Base-by-base conservation (phyloP, 1,284 basidiomycete genomes). In the Ustilago xerochloae region DNA sequence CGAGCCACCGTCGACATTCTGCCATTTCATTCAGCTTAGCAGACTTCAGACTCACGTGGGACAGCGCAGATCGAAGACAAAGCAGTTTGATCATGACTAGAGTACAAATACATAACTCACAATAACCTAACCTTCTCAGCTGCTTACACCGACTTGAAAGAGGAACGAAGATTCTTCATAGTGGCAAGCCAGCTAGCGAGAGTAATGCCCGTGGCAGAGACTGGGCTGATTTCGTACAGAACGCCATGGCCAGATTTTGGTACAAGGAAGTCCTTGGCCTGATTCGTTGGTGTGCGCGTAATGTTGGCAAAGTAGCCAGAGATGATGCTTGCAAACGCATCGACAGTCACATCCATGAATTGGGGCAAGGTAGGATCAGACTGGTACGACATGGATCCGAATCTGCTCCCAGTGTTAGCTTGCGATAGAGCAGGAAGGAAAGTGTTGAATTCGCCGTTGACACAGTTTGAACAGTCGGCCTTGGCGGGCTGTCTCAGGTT, bases 371-470 rank as follows among this genome's bases (percentile, higher is more conserved):
- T 38, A 12, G 29, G 36, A 30, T 70, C 67, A 16, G n/a, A 1
- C 4, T 36, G 16, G 22, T 32, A 70, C 47, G 56, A 63, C 16
- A 64, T 38, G 2, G 56, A 29, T 1, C 29, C 67, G 43, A 70
- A 70, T 18, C 67, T 13, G 41, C 61, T 70, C 3, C 45, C 24
- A 4, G 61, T n/a, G 33, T 70, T 63, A 18, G 57, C 57, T 29
- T 43, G 35, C 8, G 67, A 58, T 0, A 64, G 52, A 3, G 39
- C 67, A 36, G 67, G 67, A 24, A 70, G 43, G 48, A 63, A 63
- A 10, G 47, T 50, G 52, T 63, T 63, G 67, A 70, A 70, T 13
- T 64, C 56, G 29, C 53, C 52, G 13, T 24, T 24, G 22, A 39
- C 9, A 29, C 67, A 70, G 3, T 57, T 45, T 35, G 47, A 52